Base-by-base conservation (phyloP, 2,329 filamentous ascomycete species). In the Ophiocordyceps camponoti-leonardi region DNA sequence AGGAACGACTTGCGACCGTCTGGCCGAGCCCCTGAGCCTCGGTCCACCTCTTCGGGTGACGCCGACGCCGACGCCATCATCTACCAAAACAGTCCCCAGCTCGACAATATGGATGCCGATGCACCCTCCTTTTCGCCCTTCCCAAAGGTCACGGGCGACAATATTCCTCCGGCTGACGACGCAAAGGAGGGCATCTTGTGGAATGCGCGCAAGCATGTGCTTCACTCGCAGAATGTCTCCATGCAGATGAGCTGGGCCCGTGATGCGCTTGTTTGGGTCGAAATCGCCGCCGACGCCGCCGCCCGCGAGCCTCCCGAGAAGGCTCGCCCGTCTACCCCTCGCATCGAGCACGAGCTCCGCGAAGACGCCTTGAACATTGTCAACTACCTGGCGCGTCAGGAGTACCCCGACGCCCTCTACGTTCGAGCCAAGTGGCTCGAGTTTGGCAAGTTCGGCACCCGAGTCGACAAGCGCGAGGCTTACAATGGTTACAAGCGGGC, bases 161-260 rank as follows among this genome's bases (percentile, higher is more conserved):
- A 94, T 61, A 83, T 98, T 19, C 92, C 92, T 13, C 86, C 86
- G 1, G 88, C 86, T 47, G 87, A 96, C 62, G 88, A 95, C 53
- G 86, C 95, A 58, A 88, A 93, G 64, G 92, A 95, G 62, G 79
- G 83, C 28, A 87, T 86, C 43, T 66, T 98, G 45, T 92, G 93
- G 67, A 82, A 81, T 59, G 86, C 87, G 31, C 79, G 90, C 46
- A 67, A 83, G 49, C 76, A 83, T 48, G 90, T 96, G 33, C 72
- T 98, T 50, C 86, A 87, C 58, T 94, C 87, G 42, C 93, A 93
- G 57, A 88, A 98, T 60, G 86, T 93, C 43, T 82, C 93, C 54
- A 93, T 94, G 79, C 92, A 98, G 67, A 74, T 98, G 56, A 86
- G 86, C 49, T 98, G 92, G 92, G 90, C 92, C 39, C 84, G 93